Conservation (phyloP, 805 yeast genomes). For the Isabelozyma pseudorhagii region DNA sequence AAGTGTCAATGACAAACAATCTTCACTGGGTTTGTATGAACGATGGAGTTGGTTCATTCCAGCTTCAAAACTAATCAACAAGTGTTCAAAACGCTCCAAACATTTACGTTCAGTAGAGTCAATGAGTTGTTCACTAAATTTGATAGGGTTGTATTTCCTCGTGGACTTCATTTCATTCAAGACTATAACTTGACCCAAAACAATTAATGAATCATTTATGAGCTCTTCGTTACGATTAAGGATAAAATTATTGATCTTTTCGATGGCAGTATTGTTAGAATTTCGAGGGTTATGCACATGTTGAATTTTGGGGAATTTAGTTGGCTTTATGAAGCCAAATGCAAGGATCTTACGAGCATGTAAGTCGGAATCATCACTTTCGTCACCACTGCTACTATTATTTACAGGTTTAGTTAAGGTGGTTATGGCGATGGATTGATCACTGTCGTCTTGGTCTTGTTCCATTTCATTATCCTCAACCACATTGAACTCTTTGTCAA, state of each 20-base stretch:
- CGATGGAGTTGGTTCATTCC: neutral
- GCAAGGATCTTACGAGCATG: neutral
- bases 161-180: slow-evolving; percentile 7
- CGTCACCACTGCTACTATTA: neutral
- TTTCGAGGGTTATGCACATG: neutral
- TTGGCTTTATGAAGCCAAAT: neutral
- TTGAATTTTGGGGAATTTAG: neutral
- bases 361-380: neutral
- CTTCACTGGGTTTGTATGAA: neutral
- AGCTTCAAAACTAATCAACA: slow-evolving; percentile 5
- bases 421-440: neutral
- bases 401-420: neutral
- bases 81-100: slow-evolving; percentile 11
- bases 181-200: slow-evolving; percentile 14
- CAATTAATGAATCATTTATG: slow-evolving; percentile 9
- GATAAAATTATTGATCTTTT: neutral
- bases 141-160: neutral
- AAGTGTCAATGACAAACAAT: slow-evolving; percentile 1
- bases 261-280: neutral
- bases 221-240: neutral
- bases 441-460: neutral
- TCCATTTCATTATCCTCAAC: slow-evolving; percentile 8
- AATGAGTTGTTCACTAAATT: neutral
- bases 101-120: slow-evolving; percentile 7
- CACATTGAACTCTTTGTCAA: slow-evolving; percentile 15